A percentile compares a stretch with the other conserved stretches of the same genome.
phyloP scores from a whole-genome alignment of 2,329 filamentous ascomycete species.

The Penicillium sp. region DNA sequence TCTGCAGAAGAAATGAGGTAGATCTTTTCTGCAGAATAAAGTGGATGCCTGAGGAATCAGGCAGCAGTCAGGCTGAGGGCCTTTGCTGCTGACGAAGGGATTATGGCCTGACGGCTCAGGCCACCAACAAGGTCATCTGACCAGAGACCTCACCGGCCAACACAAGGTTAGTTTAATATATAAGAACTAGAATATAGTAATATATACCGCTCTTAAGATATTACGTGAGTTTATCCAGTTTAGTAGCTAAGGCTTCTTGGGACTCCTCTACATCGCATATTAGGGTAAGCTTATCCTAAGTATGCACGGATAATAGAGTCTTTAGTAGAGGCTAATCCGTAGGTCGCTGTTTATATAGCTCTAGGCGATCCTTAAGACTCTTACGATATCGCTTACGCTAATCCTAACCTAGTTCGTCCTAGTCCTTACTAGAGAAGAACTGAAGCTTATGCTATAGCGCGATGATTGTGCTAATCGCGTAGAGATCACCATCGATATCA shows the following conservation, averaged over 20 bases:
- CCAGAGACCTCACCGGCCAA: too few relatives aligned
- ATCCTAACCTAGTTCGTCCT: slow-evolving; percentile 1
- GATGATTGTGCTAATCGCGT: slow-evolving; percentile 19
- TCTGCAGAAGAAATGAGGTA: too few relatives aligned
- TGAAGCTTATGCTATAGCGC: slow-evolving; percentile 14
- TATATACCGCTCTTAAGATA: slow-evolving; percentile 14
- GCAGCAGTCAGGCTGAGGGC: too few relatives aligned
- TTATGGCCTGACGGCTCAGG: too few relatives aligned
- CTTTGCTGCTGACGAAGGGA: too few relatives aligned
- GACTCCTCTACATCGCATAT: not conserved
- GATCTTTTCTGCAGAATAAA: too few relatives aligned
- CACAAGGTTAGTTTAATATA: not conserved
- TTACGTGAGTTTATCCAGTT: slow-evolving; percentile 7
- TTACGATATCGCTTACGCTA: not conserved
- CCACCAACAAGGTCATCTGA: too few relatives aligned
- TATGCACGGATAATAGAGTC: not conserved
- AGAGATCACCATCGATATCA: slow-evolving; percentile 15
- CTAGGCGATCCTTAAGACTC: not conserved
- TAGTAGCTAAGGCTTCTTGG: too few relatives aligned
- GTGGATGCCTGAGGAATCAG: too few relatives aligned
- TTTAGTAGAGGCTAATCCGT: not conserved
- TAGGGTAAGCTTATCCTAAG: not conserved
- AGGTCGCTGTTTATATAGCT: not conserved
- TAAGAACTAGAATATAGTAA: not conserved
- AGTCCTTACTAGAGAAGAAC: slow-evolving; percentile 19